phyloP scores from a whole-genome alignment of 163 green algal species.

The Chlorella variabilis region DNA sequence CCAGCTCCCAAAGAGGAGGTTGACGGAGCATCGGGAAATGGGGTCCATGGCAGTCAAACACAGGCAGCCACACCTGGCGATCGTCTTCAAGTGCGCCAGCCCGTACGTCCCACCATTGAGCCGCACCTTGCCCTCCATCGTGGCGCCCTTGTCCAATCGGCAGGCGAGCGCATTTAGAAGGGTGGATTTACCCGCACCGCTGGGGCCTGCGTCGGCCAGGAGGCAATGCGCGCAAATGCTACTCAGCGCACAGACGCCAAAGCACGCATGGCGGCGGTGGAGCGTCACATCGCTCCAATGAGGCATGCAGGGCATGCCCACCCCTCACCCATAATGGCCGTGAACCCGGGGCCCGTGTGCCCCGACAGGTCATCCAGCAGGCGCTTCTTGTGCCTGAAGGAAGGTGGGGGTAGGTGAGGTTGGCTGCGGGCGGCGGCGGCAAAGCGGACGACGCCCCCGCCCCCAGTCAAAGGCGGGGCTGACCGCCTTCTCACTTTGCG shows the following conservation, averaged over 20 bases:
- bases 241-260: too few species aligned
- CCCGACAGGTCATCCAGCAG: constrained; percentile 18
- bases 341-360: constrained; percentile 3
- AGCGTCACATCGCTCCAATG: too few species aligned
- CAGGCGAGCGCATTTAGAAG: constrained; percentile 66
- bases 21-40: too few species aligned
- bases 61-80: too few species aligned
- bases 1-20: not conserved
- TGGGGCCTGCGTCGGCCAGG: not conserved
- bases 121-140: constrained; percentile 42
- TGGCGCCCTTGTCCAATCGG: constrained; percentile 54
- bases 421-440: not conserved
- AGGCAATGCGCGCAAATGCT: too few species aligned
- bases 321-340: constrained; percentile 25
- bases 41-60: too few species aligned
- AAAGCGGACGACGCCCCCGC: too few species aligned
- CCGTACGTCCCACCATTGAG: constrained; percentile 60
- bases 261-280: too few species aligned
- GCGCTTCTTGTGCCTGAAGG: not conserved
- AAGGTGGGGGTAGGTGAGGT: too few species aligned
- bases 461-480: too few species aligned
- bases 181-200: constrained; percentile 53
- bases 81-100: constrained; percentile 51
- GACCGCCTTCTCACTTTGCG: not conserved
- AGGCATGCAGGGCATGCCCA: too few species aligned